phyloP scores from a whole-genome alignment of 148 eudicot genomes.

The Silene conica region DNA sequence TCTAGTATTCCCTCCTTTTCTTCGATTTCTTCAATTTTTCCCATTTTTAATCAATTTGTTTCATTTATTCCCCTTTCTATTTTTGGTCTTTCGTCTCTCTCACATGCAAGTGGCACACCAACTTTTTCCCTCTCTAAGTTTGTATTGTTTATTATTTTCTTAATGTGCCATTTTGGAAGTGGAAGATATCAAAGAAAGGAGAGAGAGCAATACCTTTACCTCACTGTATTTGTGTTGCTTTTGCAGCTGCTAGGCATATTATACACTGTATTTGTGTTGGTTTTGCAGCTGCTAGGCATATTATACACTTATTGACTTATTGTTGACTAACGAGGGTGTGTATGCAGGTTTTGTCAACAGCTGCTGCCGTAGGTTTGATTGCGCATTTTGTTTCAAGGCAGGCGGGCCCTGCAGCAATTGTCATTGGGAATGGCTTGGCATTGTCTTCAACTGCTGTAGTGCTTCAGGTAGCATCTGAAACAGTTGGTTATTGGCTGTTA shows the following conservation, averaged over 20 bases:
- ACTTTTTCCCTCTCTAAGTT: too few species aligned
- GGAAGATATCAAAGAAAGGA: too few species aligned
- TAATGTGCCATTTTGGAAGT: too few species aligned
- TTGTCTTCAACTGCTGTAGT: slow-evolving; percentile 99
- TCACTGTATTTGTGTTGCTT: slow-evolving; percentile 5
- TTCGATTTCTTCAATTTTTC: too few species aligned
- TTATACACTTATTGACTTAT: slow-evolving; percentile 10
- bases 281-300: slow-evolving; percentile 2
- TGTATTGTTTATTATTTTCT: too few species aligned
- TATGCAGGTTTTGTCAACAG: slow-evolving; percentile 80
- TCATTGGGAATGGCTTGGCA: slow-evolving; percentile 97
- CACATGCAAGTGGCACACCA: too few species aligned
- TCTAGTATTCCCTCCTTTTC: too few species aligned
- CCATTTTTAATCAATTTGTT: too few species aligned
- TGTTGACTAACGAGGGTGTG: slow-evolving; percentile 14
- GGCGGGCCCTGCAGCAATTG: slow-evolving; percentile 93
- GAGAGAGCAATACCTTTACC: background rate
- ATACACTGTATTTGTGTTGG: background rate
- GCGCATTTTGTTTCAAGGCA: slow-evolving; percentile 64
- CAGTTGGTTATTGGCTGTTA: slow-evolving; percentile 4
- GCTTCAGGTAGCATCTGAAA: slow-evolving; percentile 63
- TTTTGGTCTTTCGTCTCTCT: too few species aligned
- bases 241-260: background rate
- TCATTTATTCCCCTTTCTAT: too few species aligned
- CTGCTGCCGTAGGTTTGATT: slow-evolving; percentile 68